A percentile compares a stretch with the other conserved stretches of the same genome.
phyloP scores from a whole-genome alignment of 2,329 filamentous ascomycete genomes.

The Aspergillus sp. region DNA sequence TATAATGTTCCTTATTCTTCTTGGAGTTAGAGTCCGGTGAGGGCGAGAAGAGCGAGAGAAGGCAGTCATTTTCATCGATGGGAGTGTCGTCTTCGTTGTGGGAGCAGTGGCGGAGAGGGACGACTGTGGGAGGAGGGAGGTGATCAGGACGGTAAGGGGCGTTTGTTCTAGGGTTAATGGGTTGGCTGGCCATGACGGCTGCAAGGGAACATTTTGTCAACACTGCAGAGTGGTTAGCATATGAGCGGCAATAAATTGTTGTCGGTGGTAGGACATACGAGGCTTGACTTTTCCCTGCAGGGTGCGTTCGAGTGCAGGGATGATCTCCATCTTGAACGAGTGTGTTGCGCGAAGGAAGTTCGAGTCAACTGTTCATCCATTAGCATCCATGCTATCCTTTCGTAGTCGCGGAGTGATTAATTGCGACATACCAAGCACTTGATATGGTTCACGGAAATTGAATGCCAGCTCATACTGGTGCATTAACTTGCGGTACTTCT shows the following conservation, averaged over 20 bases:
- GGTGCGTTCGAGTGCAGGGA: conserved; percentile 68
- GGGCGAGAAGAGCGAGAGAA: conserved; percentile 39
- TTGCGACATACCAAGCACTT: conserved; percentile 60
- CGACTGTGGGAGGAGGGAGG: conserved; percentile 39
- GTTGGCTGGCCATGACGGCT: conserved; percentile 35
- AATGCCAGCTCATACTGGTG: conserved; percentile 82
- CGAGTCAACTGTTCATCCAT: conserved; percentile 60
- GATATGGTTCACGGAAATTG: conserved; percentile 89
- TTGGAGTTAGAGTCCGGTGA: conserved; percentile 29
- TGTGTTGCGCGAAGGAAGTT: conserved; percentile 76
- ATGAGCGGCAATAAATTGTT: background rate
- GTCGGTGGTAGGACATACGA: conserved; percentile 44
- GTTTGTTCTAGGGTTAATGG: conserved; percentile 32
- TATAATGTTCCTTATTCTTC: conserved; percentile 45
- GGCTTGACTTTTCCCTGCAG: conserved; percentile 81
- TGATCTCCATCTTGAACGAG: conserved; percentile 83
- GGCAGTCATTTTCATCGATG: conserved; percentile 39
- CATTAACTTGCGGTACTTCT: conserved; percentile 87
- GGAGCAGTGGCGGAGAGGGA: conserved; percentile 43
- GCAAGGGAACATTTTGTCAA: conserved; percentile 62
- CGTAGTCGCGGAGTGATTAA: background rate
- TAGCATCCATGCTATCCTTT: conserved; percentile 6
- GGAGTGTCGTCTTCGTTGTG: conserved; percentile 37
- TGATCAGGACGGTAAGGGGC: conserved; percentile 35
- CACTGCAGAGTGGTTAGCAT: conserved; percentile 46